Percentiles rank a stretch among this genome's conserved stretches.
phyloP scores from a whole-genome alignment of 208 protist genomes.

The Trichomonas vaginalis region DNA sequence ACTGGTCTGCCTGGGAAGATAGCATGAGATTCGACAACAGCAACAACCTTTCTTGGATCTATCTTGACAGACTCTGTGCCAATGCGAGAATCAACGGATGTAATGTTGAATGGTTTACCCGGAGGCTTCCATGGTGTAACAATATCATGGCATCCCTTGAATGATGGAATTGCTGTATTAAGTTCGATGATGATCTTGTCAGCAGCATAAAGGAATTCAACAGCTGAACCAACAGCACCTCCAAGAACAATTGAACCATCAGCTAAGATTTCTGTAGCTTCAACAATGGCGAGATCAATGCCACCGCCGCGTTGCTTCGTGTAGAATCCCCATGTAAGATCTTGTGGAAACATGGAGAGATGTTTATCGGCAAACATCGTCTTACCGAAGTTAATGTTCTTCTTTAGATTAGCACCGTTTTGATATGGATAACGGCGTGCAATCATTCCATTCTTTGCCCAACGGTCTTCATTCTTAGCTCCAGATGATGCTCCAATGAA shows the following conservation, averaged over 20 bases:
- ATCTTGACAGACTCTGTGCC: background rate
- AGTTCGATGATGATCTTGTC: background rate
- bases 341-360: background rate
- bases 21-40: background rate
- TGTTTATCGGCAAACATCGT: background rate
- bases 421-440: background rate
- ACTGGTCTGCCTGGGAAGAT: background rate
- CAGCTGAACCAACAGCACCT: background rate
- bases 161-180: background rate
- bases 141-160: background rate
- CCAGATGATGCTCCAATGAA: background rate
- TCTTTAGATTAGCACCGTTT: background rate
- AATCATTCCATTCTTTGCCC: background rate
- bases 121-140: background rate
- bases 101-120: background rate
- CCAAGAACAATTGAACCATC: background rate
- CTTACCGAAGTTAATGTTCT: background rate
- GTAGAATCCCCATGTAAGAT: background rate
- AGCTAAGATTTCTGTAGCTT: background rate
- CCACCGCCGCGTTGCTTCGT: background rate
- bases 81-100: background rate
- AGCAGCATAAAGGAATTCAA: background rate
- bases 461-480: background rate
- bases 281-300: background rate
- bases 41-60: background rate